Base-by-base conservation (phyloP, 2,329 filamentous ascomycete genomes). In the Xylariaceae sp. region DNA sequence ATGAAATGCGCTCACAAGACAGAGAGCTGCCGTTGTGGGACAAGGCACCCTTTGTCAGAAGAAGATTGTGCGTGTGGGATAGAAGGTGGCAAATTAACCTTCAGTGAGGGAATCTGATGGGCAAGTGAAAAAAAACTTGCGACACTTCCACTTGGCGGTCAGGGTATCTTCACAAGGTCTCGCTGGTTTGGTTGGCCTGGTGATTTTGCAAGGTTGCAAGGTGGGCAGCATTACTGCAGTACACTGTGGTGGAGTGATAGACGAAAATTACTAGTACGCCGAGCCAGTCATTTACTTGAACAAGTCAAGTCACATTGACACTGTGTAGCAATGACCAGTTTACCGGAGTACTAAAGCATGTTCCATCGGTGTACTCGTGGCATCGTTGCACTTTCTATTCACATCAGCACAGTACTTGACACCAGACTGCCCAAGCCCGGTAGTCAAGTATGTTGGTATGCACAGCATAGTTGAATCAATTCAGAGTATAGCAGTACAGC, bases 121-220 rank as follows among this genome's bases (percentile, higher is more conserved):
- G 5, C 5, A 8, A 28, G 21, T 7, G 38, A 43, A 30, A 43
- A 47, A 45, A 46, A 32, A 32, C 37, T 43, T 19, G 12, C 21
- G 11, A 24, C 21, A 31, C 45, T 41, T 38, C 17, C 44, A 44
- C 37, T 44, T 38, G 40, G 46, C 40, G 40, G 40, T 46, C 42
- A 46, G 18, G 29, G 21, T 40, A 14, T 19, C 19, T 24, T 28
- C n/a, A 28, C 8, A 28, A 5, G 26, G 26, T 28, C 26, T 9
- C 8, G 26, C 5, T 9, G 13, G 31, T 36, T 18, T 39, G 34
- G 43, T 48, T 48, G 46, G 34, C 43, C 43, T 46, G 43, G 46
- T 46, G 43, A 28, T 9, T 28, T 28, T 13, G 6, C 21, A 24
- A 24, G 21, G 7, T 7, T 24, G 21, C 21, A 24, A 24, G 43